Percentiles rank a stretch among this genome's conserved stretches.
Evolutionary conservation across 1,284 basidiomycete species (phyloP).

Genomic region (Ceratorhiza oryzae-sativae): DNA sequence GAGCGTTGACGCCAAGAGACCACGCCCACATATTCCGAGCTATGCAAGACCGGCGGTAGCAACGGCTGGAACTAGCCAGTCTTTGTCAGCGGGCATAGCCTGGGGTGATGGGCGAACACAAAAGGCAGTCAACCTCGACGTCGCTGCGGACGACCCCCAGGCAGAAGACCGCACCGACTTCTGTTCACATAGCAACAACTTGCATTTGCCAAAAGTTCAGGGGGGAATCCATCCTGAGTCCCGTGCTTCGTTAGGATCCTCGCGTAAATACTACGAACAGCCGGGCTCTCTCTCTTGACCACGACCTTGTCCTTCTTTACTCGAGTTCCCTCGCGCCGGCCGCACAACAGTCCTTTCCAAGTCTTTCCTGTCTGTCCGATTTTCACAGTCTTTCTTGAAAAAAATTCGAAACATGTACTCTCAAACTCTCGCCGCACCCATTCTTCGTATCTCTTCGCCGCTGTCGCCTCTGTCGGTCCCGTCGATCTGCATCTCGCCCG

Average conservation of each 20-base stretch:
- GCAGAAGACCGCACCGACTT: not conserved
- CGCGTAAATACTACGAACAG: not conserved
- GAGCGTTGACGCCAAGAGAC: not conserved
- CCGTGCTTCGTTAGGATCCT: not conserved
- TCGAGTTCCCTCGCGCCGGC: conserved; percentile 27
- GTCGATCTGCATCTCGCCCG: conserved; percentile 34
- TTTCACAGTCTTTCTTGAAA: conserved; percentile 7
- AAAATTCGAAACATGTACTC: conserved; percentile 23
- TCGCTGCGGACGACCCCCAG: not conserved
- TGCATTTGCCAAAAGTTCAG: conserved; percentile 25
- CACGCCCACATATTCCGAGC: not conserved
- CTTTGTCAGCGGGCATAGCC: conserved; percentile 9
- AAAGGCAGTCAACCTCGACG: conserved; percentile 9
- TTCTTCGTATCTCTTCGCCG: conserved; percentile 31
- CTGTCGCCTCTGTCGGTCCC: conserved; percentile 30
- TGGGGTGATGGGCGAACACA: not conserved
- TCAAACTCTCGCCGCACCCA: conserved; percentile 21
- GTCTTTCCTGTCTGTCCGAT: not conserved
- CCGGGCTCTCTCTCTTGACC: conserved; percentile 3
- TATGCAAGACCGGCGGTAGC: not conserved
- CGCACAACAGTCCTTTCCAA: conserved; percentile 10
- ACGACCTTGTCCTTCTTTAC: conserved; percentile 28
- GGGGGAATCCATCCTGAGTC: not conserved
- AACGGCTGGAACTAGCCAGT: not conserved
- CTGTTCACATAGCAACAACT: conserved; percentile 25